Conservation (phyloP, 2,329 filamentous ascomycete species). For the Talaromyces pinophilus region DNA sequence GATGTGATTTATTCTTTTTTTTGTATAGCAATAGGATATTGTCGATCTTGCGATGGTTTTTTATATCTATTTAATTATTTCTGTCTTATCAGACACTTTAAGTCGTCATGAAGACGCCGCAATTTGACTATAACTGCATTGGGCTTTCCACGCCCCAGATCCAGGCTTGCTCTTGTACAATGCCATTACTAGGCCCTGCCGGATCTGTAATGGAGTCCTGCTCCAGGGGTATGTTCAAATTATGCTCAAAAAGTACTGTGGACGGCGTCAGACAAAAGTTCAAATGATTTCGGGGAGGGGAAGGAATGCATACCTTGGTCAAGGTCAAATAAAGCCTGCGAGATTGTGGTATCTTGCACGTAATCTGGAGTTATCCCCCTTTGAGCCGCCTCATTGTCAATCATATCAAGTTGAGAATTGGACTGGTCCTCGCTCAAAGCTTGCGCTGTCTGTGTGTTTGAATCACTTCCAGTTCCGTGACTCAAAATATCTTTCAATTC, state of each 20-base stretch:
- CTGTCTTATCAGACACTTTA: not conserved
- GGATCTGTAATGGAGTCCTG: not conserved
- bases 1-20: not conserved
- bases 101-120: too few relatives aligned
- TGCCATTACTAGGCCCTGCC: not conserved
- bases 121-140: not conserved
- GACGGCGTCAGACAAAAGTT: not conserved
- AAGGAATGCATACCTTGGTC: not conserved
- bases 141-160: not conserved
- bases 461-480: not conserved
- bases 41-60: not conserved
- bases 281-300: too few relatives aligned
- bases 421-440: not conserved
- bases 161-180: not conserved
- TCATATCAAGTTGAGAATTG: not conserved
- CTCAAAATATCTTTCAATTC: not conserved
- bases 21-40: slow-evolving; percentile 2
- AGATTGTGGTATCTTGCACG: not conserved
- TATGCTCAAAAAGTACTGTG: not conserved
- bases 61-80: not conserved
- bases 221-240: not conserved
- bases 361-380: not conserved
- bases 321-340: not conserved
- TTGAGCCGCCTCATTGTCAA: not conserved
- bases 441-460: not conserved